phyloP scores from a whole-genome alignment of 108 stramenopile species.

The Pseudonitzschia multistriata region DNA sequence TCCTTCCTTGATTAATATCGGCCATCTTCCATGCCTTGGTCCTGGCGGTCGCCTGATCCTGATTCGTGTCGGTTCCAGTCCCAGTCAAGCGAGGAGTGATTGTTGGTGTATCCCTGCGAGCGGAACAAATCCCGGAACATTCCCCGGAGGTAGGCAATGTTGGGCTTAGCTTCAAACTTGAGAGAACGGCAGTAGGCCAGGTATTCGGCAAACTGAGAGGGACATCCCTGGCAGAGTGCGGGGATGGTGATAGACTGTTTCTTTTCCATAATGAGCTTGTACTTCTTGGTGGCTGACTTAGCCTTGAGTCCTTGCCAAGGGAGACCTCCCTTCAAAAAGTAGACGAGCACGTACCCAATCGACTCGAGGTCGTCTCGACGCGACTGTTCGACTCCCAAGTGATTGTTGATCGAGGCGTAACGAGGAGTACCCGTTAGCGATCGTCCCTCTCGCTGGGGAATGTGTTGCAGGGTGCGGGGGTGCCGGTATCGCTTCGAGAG shows the following conservation, averaged over 20 bases:
- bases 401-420: constrained; percentile 98
- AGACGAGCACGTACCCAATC: constrained; percentile 97
- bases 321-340: constrained; percentile 96
- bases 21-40: constrained; percentile 14
- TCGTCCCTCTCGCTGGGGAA: constrained; percentile 95
- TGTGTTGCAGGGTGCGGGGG: constrained; percentile 97
- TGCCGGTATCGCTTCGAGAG: constrained; percentile 96
- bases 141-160: constrained; percentile 95
- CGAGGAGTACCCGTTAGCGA: constrained; percentile 93
- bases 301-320: constrained; percentile 99
- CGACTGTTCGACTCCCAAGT: constrained; percentile 97
- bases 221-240: constrained; percentile 95
- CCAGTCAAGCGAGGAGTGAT: constrained; percentile 87
- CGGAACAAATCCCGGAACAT: constrained; percentile 95
- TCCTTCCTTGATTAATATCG: constrained; percentile 11
- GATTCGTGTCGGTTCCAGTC: constrained; percentile 88
- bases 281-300: constrained; percentile 91
- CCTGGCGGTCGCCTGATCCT: constrained; percentile 31
- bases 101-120: constrained; percentile 90
- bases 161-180: constrained; percentile 98
- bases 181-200: constrained; percentile 96
- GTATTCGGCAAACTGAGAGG: constrained; percentile 96
- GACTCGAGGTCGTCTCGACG: constrained; percentile 96
- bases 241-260: constrained; percentile 90
- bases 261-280: constrained; percentile 96